These are phyloP conservation scores for Eruca vesicaria DNA, from an alignment of 441 rosid species.

Conservation along the genomic window DNA sequence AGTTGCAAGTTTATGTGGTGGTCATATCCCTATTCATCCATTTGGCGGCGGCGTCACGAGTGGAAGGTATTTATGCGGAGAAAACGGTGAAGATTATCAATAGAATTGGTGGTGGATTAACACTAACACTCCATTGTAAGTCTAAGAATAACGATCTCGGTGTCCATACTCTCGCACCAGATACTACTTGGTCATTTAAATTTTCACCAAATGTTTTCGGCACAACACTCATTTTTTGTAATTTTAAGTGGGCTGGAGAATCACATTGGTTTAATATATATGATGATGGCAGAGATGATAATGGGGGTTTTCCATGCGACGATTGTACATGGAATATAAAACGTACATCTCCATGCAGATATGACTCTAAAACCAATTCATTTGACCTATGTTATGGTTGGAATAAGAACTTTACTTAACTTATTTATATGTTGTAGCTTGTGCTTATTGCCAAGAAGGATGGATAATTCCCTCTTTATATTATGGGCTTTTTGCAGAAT, in stretches of 20 bases:
- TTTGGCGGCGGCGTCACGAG: neutral
- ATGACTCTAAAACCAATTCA: no score
- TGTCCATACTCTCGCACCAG: neutral
- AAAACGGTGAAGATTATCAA: conserved; percentile 9
- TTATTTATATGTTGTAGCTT: no score
- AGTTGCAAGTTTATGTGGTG: neutral
- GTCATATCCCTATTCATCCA: neutral
- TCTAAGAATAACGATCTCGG: conserved; percentile 1
- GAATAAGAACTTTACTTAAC: no score
- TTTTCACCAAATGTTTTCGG: neutral
- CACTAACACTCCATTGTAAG: neutral
- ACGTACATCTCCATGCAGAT: neutral
- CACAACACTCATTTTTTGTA: neutral
- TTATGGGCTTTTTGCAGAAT: no score
- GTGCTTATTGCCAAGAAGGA: no score
- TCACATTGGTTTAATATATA: conserved; percentile 14
- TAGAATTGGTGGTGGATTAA: conserved; percentile 6
- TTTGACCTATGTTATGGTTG: no score
- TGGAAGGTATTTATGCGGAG: neutral
- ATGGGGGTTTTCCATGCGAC: neutral
- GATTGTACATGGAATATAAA: neutral
- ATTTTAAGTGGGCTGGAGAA: neutral
- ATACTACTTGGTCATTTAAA: neutral
- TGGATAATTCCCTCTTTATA: no score
- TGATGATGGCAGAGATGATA: neutral